Evolutionary conservation across 805 yeast genomes (phyloP).

Genomic region (Saccharomyces kudriavzevii): DNA sequence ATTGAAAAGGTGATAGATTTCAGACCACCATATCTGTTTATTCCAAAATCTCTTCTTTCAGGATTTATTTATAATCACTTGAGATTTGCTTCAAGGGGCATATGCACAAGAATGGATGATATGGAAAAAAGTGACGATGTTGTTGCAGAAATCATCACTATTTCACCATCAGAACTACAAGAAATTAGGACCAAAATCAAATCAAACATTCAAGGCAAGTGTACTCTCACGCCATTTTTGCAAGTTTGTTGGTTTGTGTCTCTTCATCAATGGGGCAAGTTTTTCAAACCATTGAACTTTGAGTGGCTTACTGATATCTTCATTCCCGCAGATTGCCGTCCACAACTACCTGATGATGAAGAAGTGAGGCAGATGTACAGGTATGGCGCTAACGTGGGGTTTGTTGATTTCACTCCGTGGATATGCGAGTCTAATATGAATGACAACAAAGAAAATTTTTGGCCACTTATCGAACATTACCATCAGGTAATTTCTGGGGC

Average conservation of each 20-base stretch:
- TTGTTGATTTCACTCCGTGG: neutral
- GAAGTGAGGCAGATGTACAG: neutral
- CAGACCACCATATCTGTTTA: neutral
- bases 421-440: neutral
- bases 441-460: neutral
- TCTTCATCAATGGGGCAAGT: neutral
- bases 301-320: neutral
- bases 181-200: neutral
- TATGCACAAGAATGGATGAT: neutral
- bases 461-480: neutral
- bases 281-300: neutral
- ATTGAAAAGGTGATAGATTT: neutral
- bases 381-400: neutral
- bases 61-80: neutral
- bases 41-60: neutral
- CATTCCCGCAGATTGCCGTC: neutral
- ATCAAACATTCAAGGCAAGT: neutral
- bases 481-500: neutral
- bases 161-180: neutral
- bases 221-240: neutral
- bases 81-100: neutral
- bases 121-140: neutral
- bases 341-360: neutral
- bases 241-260: neutral
- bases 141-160: neutral